Evolutionary conservation across 2,329 filamentous ascomycete genomes (phyloP), one percentile per base, ranked within the genome.

Genomic region (Pyrenophora teres): DNA sequence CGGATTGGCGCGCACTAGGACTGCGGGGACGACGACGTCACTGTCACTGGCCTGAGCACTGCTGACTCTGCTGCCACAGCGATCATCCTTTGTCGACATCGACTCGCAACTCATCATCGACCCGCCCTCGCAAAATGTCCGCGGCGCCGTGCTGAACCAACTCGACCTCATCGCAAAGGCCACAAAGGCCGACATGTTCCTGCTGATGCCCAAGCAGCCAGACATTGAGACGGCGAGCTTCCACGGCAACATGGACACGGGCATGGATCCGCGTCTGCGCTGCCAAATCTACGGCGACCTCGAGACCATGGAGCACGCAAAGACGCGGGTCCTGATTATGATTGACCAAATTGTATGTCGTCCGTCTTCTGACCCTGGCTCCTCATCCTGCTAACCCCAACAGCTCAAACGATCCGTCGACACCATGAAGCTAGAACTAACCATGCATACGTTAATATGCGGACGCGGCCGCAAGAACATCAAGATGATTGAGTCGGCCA

Each of bases 391-490:
- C 76, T 77, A 74, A 79, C 65, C 50, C 45, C 23, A 54, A 51
- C 69, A 89, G 87, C 86, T 91, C 54, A 85, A 86, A 48, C 85
- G 88, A 60, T 78, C 85, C 50, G 88, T 94, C 46, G 92, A 96
- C 72, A 85, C 83, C 40, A 86, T 92, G 67, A 89, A 89, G 69
- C 81, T 96, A 52, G 92, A 97, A 63, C 78, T 93, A 42, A 90
- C 91, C 21, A 83, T 96, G 71, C 94, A 99, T 72, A 94, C 92
- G 51, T 82, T 97, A 48, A 87, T 97, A 42, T 97, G 92, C 72
- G 94, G 94, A 41, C 89, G 94, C 41, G 93, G 92, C 63, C 85
- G 94, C 63, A 96, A 96, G 80, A 97, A 97, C 73, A 96, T 99
- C 78, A 97, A 97, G 79, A 80, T 94, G 66, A 97, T 99, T 68